These are phyloP conservation scores for Domatiomyces catenatus DNA, from an alignment of 2,329 filamentous ascomycete species.

Conservation along the genomic window DNA sequence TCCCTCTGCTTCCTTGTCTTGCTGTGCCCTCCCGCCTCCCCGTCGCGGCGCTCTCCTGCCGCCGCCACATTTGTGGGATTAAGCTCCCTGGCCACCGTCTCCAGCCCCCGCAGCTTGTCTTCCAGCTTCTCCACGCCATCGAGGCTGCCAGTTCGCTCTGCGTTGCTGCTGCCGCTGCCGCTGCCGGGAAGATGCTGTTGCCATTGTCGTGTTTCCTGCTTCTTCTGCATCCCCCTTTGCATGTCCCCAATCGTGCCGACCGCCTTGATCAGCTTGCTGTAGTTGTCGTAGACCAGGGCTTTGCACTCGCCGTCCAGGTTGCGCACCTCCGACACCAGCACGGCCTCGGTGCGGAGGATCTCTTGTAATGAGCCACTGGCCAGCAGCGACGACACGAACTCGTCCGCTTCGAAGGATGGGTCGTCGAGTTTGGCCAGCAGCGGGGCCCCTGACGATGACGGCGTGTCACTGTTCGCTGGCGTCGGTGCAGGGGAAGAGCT, in stretches of 20 bases:
- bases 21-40: conserved; percentile 16
- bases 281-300: conserved; percentile 94
- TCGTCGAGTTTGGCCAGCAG: conserved; percentile 49
- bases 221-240: conserved; percentile 33
- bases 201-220: conserved; percentile 1
- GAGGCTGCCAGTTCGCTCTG: conserved; percentile 3
- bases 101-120: conserved; percentile 22
- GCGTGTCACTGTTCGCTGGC: conserved; percentile 20
- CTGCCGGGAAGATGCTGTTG: conserved; percentile 24
- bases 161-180: conserved; percentile 3
- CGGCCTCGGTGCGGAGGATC: conserved; percentile 31
- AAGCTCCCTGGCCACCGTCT: conserved; percentile 32
- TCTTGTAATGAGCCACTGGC: conserved; percentile 28
- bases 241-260: conserved; percentile 83
- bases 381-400: conserved; percentile 32
- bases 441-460: conserved; percentile 21
- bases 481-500: neutral
- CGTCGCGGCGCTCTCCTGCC: conserved; percentile 20
- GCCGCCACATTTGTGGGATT: conserved; percentile 25
- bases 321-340: conserved; percentile 53
- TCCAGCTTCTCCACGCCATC: conserved; percentile 12
- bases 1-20: conserved; percentile 22
- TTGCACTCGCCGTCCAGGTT: conserved; percentile 93
- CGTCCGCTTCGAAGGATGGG: conserved; percentile 55
- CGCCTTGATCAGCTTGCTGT: conserved; percentile 88